Conservation (phyloP, 2,329 filamentous ascomycete species). For the Proliferodiscus dingleyae region DNA sequence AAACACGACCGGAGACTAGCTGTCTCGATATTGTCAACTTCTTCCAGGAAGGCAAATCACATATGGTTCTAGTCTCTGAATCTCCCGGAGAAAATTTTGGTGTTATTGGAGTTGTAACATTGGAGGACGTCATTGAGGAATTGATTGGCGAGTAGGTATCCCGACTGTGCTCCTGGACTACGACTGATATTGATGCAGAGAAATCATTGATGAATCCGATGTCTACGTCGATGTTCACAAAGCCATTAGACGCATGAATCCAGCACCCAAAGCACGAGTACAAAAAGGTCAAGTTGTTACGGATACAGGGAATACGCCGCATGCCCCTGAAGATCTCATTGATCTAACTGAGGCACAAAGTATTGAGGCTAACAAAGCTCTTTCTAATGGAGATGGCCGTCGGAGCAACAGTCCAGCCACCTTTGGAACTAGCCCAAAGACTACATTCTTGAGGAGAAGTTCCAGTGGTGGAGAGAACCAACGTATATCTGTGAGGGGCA, state of each 20-base stretch:
- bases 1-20: slow-evolving; percentile 87
- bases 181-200: slow-evolving; percentile 44
- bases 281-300: neutral
- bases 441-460: slow-evolving; percentile 55
- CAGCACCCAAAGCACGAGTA: neutral
- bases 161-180: neutral
- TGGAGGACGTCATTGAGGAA: slow-evolving; percentile 96
- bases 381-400: neutral
- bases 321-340: neutral
- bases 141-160: slow-evolving; percentile 80
- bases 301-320: neutral
- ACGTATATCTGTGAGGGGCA: slow-evolving; percentile 53
- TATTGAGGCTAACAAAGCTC: neutral
- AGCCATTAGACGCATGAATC: slow-evolving; percentile 66
- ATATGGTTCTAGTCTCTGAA: slow-evolving; percentile 93
- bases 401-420: neutral
- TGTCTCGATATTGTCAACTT: slow-evolving; percentile 97
- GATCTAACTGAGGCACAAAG: neutral
- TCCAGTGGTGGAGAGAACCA: slow-evolving; percentile 52
- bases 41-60: slow-evolving; percentile 95
- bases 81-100: slow-evolving; percentile 73
- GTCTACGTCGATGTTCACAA: slow-evolving; percentile 96
- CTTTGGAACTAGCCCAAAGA: slow-evolving; percentile 32
- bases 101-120: slow-evolving; percentile 81
- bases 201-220: slow-evolving; percentile 95